These are phyloP conservation scores for Tolypocladium sp. DNA, from an alignment of 2,329 filamentous ascomycete genomes.

Conservation along the genomic window DNA sequence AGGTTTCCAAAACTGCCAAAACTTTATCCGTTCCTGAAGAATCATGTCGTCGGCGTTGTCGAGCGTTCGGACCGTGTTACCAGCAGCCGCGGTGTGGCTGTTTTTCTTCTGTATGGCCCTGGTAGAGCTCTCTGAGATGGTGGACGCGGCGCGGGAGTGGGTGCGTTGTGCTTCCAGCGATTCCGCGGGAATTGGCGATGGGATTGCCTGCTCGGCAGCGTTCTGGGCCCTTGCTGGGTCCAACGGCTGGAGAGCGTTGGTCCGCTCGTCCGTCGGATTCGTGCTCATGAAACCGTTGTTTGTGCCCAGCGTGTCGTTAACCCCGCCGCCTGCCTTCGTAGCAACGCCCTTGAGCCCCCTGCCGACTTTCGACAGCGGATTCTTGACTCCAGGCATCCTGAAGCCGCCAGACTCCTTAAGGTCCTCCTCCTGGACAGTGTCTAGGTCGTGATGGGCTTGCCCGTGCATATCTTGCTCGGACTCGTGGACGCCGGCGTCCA, in stretches of 20 bases:
- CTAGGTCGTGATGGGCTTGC: not conserved
- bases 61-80: slow-evolving; percentile 45
- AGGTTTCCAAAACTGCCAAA: slow-evolving; percentile 58
- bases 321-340: slow-evolving; percentile 34
- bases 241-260: not conserved
- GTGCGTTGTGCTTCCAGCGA: slow-evolving; percentile 23
- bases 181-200: slow-evolving; percentile 11
- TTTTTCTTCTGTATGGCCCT: slow-evolving; percentile 6
- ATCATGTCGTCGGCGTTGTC: slow-evolving; percentile 41
- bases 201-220: slow-evolving; percentile 7
- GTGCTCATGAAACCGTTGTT: slow-evolving; percentile 43
- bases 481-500: slow-evolving; percentile 36
- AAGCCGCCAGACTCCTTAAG: slow-evolving; percentile 14
- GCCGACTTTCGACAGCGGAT: slow-evolving; percentile 35
- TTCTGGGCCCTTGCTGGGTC: not conserved
- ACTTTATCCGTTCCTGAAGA: slow-evolving; percentile 33
- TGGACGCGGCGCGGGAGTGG: slow-evolving; percentile 26
- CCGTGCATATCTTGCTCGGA: slow-evolving; percentile 11
- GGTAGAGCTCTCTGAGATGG: slow-evolving; percentile 29
- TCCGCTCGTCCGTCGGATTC: slow-evolving; percentile 9
- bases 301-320: slow-evolving; percentile 43
- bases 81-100: slow-evolving; percentile 6
- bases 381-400: slow-evolving; percentile 20
- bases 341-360: slow-evolving; percentile 38
- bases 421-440: slow-evolving; percentile 10